Conservation (phyloP, 192 early-diverging fungal species). For the Coemansia sp. region DNA sequence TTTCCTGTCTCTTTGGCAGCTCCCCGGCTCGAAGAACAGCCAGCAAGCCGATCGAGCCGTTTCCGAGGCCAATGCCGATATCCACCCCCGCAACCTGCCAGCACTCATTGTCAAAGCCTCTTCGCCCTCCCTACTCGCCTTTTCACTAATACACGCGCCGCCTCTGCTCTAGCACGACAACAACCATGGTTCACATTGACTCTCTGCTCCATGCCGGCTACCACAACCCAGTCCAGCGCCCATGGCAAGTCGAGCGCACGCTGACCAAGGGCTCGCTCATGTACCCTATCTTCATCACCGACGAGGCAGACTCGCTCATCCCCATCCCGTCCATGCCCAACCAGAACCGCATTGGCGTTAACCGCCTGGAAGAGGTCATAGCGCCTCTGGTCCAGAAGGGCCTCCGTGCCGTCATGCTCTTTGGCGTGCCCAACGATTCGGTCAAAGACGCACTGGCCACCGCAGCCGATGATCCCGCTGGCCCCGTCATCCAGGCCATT, state of each 20-base stretch:
- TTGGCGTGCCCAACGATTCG: slow-evolving; percentile 81
- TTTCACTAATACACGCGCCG: not conserved
- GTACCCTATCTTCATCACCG: slow-evolving; percentile 93
- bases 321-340: slow-evolving; percentile 82
- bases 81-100: not conserved
- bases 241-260: slow-evolving; percentile 75
- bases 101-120: not conserved
- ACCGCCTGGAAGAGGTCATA: slow-evolving; percentile 72
- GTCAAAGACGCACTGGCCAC: slow-evolving; percentile 75
- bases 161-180: not conserved
- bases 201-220: slow-evolving; percentile 86
- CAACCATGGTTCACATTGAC: slow-evolving; percentile 51
- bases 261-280: slow-evolving; percentile 76
- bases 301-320: slow-evolving; percentile 70
- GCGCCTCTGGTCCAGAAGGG: slow-evolving; percentile 86
- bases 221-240: slow-evolving; percentile 74
- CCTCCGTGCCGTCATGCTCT: slow-evolving; percentile 81
- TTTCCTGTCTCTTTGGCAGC: not conserved
- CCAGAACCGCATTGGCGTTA: slow-evolving; percentile 81
- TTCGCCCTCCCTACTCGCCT: not conserved
- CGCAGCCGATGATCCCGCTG: slow-evolving; percentile 76
- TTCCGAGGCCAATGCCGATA: not conserved
- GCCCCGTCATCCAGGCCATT: slow-evolving; percentile 84
- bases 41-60: slow-evolving; percentile 3
- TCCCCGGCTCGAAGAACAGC: not conserved